These are phyloP conservation scores for Apiospora hydei DNA, from an alignment of 2,329 filamentous ascomycete genomes.

Conservation along the genomic window DNA sequence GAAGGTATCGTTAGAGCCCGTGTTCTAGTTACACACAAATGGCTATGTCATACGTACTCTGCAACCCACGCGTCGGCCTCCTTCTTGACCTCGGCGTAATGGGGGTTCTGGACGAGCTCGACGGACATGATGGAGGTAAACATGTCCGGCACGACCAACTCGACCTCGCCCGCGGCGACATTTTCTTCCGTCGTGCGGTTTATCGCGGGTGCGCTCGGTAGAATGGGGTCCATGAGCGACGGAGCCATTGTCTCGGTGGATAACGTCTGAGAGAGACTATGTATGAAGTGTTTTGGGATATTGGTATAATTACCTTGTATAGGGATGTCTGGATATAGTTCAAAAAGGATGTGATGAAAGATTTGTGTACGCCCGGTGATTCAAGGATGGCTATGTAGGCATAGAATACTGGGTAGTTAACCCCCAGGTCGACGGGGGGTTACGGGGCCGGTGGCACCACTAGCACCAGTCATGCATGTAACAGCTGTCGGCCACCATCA, in stretches of 20 bases:
- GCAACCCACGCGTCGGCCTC: slow-evolving; percentile 38
- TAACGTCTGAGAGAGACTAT: not conserved
- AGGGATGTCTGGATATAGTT: not conserved
- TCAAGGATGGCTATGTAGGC: not conserved
- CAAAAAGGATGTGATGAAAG: not conserved
- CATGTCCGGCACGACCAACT: slow-evolving; percentile 36
- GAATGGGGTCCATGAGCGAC: not conserved
- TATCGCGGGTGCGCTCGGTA: not conserved
- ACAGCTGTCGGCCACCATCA: not conserved
- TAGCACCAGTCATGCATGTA: not conserved
- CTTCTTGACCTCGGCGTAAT: slow-evolving; percentile 35
- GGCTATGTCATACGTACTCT: slow-evolving; percentile 27
- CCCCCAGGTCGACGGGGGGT: not conserved
- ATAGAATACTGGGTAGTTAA: not conserved
- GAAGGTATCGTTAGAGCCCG: not conserved
- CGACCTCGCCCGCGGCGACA: not conserved
- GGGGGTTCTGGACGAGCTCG: slow-evolving; percentile 34
- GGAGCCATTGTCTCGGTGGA: not conserved
- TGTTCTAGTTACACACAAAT: too few species aligned
- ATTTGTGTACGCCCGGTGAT: too few species aligned
- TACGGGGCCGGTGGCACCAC: not conserved
- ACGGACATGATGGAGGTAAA: slow-evolving; percentile 40
- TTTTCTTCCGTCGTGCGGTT: not conserved
- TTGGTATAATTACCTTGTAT: not conserved
- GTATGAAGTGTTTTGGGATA: not conserved